phyloP scores from a whole-genome alignment of 2,329 filamentous ascomycete species.

The Botrytis squamosa region DNA sequence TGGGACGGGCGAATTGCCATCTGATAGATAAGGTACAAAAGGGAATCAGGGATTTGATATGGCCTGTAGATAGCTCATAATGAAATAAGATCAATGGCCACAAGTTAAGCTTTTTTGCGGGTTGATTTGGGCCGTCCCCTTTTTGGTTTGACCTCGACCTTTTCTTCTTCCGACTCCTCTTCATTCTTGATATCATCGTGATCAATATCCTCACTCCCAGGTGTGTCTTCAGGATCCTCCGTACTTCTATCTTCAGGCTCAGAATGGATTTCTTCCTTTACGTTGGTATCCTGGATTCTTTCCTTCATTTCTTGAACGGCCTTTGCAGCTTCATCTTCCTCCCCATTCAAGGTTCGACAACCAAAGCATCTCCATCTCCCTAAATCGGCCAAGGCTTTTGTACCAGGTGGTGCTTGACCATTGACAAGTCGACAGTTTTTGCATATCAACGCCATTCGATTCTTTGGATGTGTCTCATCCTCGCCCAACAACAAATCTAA shows the following conservation, averaged over 20 bases:
- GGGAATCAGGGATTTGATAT: neutral
- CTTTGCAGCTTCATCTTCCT: slow-evolving; percentile 73
- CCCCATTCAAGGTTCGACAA: slow-evolving; percentile 81
- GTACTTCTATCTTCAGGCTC: slow-evolving; percentile 7
- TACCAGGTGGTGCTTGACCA: slow-evolving; percentile 89
- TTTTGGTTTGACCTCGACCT: slow-evolving; percentile 21
- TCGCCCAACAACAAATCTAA: slow-evolving; percentile 90
- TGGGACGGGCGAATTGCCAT: neutral
- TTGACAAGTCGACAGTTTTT: slow-evolving; percentile 82
- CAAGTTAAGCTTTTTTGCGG: slow-evolving; percentile 10
- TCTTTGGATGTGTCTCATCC: slow-evolving; percentile 89
- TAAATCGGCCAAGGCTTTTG: slow-evolving; percentile 71
- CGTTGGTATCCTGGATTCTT: slow-evolving; percentile 28
- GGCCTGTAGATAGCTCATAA: neutral
- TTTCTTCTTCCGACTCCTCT: slow-evolving; percentile 24
- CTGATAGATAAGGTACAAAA: neutral
- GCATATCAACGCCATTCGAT: slow-evolving; percentile 87
- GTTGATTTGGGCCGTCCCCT: slow-evolving; percentile 13
- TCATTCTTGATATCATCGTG: slow-evolving; percentile 20
- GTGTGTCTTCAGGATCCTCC: slow-evolving; percentile 11
- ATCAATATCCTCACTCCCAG: slow-evolving; percentile 16
- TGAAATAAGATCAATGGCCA: neutral
- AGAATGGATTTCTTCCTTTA: slow-evolving; percentile 10
- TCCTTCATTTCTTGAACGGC: slow-evolving; percentile 51
- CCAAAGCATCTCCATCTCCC: slow-evolving; percentile 85